These are phyloP conservation scores for Populus pruinosa DNA, from an alignment of 345 rosid genomes.

Conservation along the genomic window DNA sequence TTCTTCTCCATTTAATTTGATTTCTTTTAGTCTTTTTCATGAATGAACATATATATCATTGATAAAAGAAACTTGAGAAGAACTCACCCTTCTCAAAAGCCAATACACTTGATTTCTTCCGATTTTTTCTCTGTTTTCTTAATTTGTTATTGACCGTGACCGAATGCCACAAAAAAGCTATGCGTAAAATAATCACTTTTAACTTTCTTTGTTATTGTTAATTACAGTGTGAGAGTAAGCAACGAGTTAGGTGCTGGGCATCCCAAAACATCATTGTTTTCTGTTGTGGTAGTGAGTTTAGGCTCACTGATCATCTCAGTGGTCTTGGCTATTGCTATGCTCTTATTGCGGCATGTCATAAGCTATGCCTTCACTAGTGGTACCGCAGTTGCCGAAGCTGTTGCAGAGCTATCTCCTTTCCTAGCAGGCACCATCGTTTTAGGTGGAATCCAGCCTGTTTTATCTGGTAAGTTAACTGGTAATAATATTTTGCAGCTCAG, in stretches of 20 bases:
- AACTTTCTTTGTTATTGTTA: background rate
- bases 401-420: conserved; percentile 38
- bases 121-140: too few relatives aligned
- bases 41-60: too few relatives aligned
- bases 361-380: conserved; percentile 47
- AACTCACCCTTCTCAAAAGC: too few relatives aligned
- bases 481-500: too few relatives aligned
- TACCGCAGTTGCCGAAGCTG: conserved; percentile 34
- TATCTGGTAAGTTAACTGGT: conserved; percentile 26
- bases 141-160: too few relatives aligned
- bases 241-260: conserved; percentile 47
- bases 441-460: conserved; percentile 43
- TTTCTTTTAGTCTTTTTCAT: too few relatives aligned
- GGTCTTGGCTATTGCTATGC: conserved; percentile 22
- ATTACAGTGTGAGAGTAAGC: conserved; percentile 37
- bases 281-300: conserved; percentile 30
- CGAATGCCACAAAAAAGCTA: too few relatives aligned
- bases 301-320: conserved; percentile 30
- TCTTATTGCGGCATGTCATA: conserved; percentile 35
- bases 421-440: conserved; percentile 37
- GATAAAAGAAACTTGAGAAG: too few relatives aligned
- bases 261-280: conserved; percentile 37
- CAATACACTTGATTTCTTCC: too few relatives aligned
- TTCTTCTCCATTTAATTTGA: too few relatives aligned
- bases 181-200: too few relatives aligned